Evolutionary conservation across 306 rosid genomes (phyloP).

Genomic region (Castanea sativa): DNA sequence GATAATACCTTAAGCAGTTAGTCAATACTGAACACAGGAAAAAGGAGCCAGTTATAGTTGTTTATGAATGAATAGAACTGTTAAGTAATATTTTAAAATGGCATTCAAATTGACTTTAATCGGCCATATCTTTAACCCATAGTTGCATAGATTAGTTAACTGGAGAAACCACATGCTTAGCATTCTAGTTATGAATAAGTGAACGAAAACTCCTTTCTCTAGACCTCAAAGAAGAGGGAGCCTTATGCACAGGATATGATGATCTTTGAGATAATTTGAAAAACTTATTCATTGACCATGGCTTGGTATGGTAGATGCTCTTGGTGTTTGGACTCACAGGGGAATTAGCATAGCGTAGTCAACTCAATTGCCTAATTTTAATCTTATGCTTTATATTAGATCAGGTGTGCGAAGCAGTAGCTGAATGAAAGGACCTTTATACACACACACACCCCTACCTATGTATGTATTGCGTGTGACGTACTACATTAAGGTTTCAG

Average conservation of each 20-base stretch:
- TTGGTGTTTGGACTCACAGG: not conserved
- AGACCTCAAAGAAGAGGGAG: too few relatives aligned
- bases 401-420: not conserved
- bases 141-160: not conserved
- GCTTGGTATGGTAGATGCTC: too few relatives aligned
- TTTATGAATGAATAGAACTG: not conserved
- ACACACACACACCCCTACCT: not conserved
- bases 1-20: not conserved
- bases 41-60: not conserved
- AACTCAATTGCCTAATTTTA: not conserved
- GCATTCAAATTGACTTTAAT: not conserved
- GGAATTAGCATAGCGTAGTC: not conserved
- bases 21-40: not conserved
- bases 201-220: not conserved
- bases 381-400: not conserved
- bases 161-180: not conserved
- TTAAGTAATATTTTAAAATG: not conserved
- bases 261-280: not conserved
- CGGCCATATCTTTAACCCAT: not conserved
- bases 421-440: not conserved
- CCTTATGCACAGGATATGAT: too few relatives aligned
- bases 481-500: not conserved
- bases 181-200: not conserved
- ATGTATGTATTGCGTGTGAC: not conserved
- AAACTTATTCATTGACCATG: not conserved